Conservation (phyloP, 1,139 yeast species). For the Pichia sp. region DNA sequence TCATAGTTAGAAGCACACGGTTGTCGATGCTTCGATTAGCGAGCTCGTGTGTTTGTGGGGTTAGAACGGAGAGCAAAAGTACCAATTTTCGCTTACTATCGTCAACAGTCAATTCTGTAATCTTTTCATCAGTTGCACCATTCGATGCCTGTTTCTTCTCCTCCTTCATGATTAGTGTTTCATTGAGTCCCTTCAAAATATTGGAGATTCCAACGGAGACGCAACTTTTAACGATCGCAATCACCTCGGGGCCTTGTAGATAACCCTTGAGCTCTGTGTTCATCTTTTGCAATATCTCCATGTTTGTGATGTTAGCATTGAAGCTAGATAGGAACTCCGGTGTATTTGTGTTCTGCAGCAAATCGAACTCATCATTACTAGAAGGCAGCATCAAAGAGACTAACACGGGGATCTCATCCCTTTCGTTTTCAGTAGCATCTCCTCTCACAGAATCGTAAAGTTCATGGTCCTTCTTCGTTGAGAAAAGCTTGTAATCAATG, state of each 20-base stretch:
- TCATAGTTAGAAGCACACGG: constrained; percentile 41
- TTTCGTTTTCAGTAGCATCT: not conserved
- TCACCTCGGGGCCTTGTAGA: constrained; percentile 30
- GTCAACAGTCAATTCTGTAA: constrained; percentile 1
- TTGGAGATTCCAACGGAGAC: constrained; percentile 41
- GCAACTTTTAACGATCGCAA: constrained; percentile 30
- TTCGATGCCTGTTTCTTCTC: constrained; percentile 3
- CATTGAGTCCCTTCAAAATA: constrained; percentile 33
- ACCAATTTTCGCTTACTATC: constrained; percentile 67
- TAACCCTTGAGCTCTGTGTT: constrained; percentile 48
- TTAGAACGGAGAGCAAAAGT: constrained; percentile 56
- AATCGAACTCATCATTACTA: constrained; percentile 27
- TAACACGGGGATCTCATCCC: constrained; percentile 7
- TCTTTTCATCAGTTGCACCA: constrained; percentile 1
- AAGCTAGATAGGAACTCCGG: constrained; percentile 24
- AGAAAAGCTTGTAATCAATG: constrained; percentile 20
- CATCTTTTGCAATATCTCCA: constrained; percentile 24
- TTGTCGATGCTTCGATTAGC: constrained; percentile 39
- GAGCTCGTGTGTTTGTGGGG: constrained; percentile 58
- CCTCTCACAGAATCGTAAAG: not conserved
- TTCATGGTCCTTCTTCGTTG: not conserved
- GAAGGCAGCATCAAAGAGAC: constrained; percentile 32
- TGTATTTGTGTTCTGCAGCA: constrained; percentile 35
- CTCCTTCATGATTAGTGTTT: constrained; percentile 2
- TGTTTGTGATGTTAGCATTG: constrained; percentile 21